Evolutionary conservation across 2,329 filamentous ascomycete genomes (phyloP), one percentile per base, ranked within the genome.

Genomic region (Ophiocordyceps camponoti-floridani): DNA sequence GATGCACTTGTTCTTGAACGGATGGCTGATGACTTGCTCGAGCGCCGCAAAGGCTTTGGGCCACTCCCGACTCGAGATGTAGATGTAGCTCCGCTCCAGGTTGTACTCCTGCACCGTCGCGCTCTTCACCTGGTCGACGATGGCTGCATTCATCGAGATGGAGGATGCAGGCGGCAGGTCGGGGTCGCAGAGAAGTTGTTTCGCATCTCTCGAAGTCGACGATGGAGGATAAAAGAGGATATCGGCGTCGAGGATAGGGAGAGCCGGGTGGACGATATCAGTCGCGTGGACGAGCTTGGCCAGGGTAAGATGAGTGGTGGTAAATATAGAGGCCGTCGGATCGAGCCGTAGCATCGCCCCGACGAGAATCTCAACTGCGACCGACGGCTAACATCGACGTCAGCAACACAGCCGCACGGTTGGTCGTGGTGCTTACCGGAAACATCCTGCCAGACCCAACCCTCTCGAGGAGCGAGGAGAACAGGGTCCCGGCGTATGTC

Each of bases 21-120:
- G 84, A 46, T 79, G 78, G 3, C 79, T 74, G 33, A 94, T 66
- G 40, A 76, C 73, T 47, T 75, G 69, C 51, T 77, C 74, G 26
- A 87, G 68, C 28, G 78, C 76, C 35, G 69, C 68, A 14, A 70
- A 62, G 0, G 82, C 80, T 46, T 71, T 72, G 16, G 61, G 56
- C 81, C 82, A 88, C 48, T 76, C 62, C 47, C 72, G 67, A 43
- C 68, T 59, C 2, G 69, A 66, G 54, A 80, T 75, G 56, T 78
- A 81, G 40, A 80, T 68, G 62, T 82, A 67, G n/a, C 73, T 80
- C 16, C 75, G 69, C 37, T 75, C 59, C 5, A 82, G 59, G 51
- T 82, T 79, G 56, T 85, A 86, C 55, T 82, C 75, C 18, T 85
- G 63, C 40, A 88, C 65, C 33, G 69, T 62, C 5, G 65, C 51